Evolutionary conservation across 495 filamentous ascomycete species (phyloP).

Genomic region (Schizothecium vesticola): DNA sequence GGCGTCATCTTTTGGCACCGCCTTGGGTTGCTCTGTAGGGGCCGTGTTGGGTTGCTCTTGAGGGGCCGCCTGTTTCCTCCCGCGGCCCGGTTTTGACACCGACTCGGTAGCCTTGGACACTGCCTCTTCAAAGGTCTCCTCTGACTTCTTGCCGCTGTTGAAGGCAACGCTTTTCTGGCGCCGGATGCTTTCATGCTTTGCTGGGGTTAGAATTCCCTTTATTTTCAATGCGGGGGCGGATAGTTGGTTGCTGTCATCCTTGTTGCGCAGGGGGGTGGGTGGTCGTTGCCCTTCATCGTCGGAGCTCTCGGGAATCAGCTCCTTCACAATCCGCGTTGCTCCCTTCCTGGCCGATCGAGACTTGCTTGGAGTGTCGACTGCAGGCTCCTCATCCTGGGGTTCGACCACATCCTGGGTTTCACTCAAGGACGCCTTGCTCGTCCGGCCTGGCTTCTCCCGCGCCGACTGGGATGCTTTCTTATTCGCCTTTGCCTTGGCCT

Average conservation of each 20-base stretch:
- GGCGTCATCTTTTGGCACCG: conserved; percentile 16
- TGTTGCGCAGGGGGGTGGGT: background rate
- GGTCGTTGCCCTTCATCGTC: background rate
- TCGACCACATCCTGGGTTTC: conserved; percentile 6
- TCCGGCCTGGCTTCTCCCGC: conserved; percentile 22
- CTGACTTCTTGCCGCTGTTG: conserved; percentile 22
- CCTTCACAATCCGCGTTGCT: background rate
- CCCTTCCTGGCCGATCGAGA: conserved; percentile 3
- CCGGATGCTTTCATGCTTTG: conserved; percentile 36
- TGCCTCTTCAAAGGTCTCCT: conserved; percentile 30
- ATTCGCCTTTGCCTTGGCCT: background rate
- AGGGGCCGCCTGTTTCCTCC: conserved; percentile 7
- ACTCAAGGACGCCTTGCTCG: conserved; percentile 10
- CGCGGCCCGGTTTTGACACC: conserved; percentile 2
- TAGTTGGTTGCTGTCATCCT: conserved; percentile 1
- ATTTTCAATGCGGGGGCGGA: conserved; percentile 1
- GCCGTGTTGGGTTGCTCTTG: background rate
- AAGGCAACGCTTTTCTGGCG: conserved; percentile 44
- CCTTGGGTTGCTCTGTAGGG: background rate
- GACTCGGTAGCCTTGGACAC: conserved; percentile 9
- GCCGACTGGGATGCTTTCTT: background rate
- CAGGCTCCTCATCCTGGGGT: background rate
- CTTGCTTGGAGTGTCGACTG: conserved; percentile 5
- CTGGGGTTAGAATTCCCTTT: background rate
- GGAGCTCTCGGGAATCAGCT: background rate